Conservation (phyloP, 202 grass and related monocot genomes). For the Saccharum hybrid region DNA sequence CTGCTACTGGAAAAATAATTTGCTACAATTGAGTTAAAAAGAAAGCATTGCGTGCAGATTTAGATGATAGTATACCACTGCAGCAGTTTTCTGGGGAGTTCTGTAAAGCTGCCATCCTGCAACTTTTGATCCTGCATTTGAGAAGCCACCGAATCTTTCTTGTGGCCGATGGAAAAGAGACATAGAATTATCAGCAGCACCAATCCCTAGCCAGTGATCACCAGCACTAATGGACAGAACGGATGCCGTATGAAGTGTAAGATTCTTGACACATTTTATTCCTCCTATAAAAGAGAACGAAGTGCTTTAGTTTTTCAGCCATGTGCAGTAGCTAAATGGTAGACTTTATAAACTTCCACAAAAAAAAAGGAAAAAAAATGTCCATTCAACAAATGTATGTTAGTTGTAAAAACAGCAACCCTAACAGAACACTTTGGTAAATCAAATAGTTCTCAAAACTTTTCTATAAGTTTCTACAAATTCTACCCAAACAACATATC, state of each 20-base stretch:
- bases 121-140: conserved; percentile 79
- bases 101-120: conserved; percentile 98
- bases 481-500: conserved; percentile 7
- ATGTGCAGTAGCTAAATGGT: conserved; percentile 3
- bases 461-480: conserved; percentile 6
- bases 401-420: conserved; percentile 12
- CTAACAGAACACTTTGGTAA: not conserved
- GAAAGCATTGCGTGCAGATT: conserved; percentile 3
- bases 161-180: conserved; percentile 96
- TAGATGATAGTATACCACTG: conserved; percentile 67
- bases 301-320: conserved; percentile 27
- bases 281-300: conserved; percentile 60
- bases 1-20: conserved; percentile 19
- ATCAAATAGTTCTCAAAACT: not conserved
- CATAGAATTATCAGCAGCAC: conserved; percentile 95
- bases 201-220: conserved; percentile 97
- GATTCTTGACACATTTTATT: conserved; percentile 96
- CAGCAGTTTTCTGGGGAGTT: conserved; percentile 93
- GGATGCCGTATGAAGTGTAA: conserved; percentile 82
- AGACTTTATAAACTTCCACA: conserved; percentile 38
- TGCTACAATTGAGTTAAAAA: conserved; percentile 28
- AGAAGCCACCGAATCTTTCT: conserved; percentile 84
- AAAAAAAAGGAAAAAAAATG: not conserved
- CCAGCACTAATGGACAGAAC: conserved; percentile 86
- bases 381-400: conserved; percentile 13